A percentile compares a stretch with the other conserved stretches of the same genome.
Evolutionary conservation across 2,329 filamentous ascomycete genomes (phyloP).

Genomic region (Leptoxyphium fumago): DNA sequence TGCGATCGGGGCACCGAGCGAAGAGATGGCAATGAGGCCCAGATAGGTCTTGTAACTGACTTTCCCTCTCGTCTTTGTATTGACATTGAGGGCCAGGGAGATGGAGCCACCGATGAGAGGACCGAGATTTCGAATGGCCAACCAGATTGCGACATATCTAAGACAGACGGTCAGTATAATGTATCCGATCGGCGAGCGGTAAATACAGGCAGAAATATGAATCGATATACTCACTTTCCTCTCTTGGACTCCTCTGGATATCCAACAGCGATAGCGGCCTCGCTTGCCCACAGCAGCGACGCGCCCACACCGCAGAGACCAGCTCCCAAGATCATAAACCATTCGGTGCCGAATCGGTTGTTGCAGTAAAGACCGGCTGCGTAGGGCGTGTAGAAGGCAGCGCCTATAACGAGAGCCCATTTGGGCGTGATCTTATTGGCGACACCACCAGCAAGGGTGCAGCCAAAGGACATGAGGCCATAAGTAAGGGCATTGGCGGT

Average conservation of each 20-base stretch:
- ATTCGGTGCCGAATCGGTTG: conserved; percentile 36
- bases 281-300: conserved; percentile 37
- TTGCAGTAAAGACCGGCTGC: conserved; percentile 35
- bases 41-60: too few species aligned
- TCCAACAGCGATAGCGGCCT: conserved; percentile 35
- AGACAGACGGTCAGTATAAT: too few species aligned
- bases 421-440: conserved; percentile 29
- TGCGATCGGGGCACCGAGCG: too few species aligned
- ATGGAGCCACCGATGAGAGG: too few species aligned
- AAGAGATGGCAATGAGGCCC: too few species aligned
- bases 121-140: too few species aligned
- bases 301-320: conserved; percentile 35
- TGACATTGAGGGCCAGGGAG: too few species aligned
- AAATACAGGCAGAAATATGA: too few species aligned
- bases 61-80: too few species aligned
- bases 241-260: conserved; percentile 35
- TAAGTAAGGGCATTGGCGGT: conserved; percentile 6
- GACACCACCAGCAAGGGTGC: conserved; percentile 4
- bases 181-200: too few species aligned
- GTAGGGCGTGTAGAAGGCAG: conserved; percentile 36
- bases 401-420: conserved; percentile 31
- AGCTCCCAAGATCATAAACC: conserved; percentile 37
- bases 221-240: conserved; percentile 20
- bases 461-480: conserved; percentile 6
- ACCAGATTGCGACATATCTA: too few species aligned